These are phyloP conservation scores for Leccinellum luteum DNA, from an alignment of 768 basidiomycete genomes.

Conservation along the genomic window DNA sequence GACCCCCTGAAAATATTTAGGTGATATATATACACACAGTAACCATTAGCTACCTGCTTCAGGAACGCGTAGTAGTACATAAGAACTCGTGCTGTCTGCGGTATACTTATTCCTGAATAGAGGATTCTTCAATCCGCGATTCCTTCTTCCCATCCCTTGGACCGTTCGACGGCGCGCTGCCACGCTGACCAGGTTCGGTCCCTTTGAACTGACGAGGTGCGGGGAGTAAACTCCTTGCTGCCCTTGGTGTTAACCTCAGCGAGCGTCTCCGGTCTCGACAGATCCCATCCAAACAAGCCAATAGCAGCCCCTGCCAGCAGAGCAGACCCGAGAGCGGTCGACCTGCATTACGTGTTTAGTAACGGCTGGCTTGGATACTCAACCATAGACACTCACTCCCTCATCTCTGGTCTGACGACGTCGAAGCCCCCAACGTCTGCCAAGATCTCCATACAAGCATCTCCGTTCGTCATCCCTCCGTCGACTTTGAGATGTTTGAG, in stretches of 20 bases:
- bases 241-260: constrained; percentile 85
- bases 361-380: background rate
- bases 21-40: constrained; percentile 2
- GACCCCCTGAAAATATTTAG: constrained; percentile 83
- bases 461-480: constrained; percentile 97
- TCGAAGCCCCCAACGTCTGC: constrained; percentile 91
- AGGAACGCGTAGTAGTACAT: background rate
- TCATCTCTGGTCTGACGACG: constrained; percentile 92
- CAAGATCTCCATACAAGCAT: constrained; percentile 81
- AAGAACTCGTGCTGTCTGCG: background rate
- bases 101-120: background rate
- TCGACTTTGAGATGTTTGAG: constrained; percentile 91
- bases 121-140: constrained; percentile 25
- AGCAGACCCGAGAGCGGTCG: constrained; percentile 94
- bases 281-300: constrained; percentile 88
- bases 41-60: background rate
- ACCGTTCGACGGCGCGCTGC: constrained; percentile 86
- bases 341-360: constrained; percentile 42
- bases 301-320: constrained; percentile 90
- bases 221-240: constrained; percentile 65
- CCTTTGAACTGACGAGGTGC: constrained; percentile 49
- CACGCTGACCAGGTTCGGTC: constrained; percentile 73
- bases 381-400: constrained; percentile 62
- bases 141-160: constrained; percentile 76
- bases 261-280: constrained; percentile 79